Evolutionary conservation across 441 rosid species (phyloP), one percentile per base, ranked within the genome.

Genomic region (Rhodomyrtus psidioides): DNA sequence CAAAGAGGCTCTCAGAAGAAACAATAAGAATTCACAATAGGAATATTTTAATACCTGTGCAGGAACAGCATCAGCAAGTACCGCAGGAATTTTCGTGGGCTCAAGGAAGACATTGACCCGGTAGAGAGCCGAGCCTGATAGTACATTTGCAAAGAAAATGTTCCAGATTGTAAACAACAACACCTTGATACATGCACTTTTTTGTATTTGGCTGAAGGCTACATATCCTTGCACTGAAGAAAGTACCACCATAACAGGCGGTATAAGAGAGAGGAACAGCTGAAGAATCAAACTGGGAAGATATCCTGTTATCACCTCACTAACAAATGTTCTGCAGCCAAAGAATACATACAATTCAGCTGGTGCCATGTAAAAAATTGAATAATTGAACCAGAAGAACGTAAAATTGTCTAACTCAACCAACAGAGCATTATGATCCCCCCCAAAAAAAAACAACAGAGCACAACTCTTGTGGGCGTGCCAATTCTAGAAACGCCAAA

Each of bases 221-320:
- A 91, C 85, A 90, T 86, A 92, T 85, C 99, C 99, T 93, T 94
- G 93, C 90, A 94, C 91, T 58, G 98, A 93, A 82, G 99, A 95
- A 86, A 95, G 90, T 53, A 91, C 57, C 84, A 94, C 87, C 98
- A 97, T 94, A 84, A 91, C 59, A 0, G 98, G 99, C 12, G 98
- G 99, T 88, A 96, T 90, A 24, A 91, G 84, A 70, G 62, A 60
- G 34, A 95, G 91, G 90, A 95, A 96, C 85, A 89, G 76, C 85
- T 92, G 94, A 83, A 97, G 96, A 84, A 95, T 87, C 55, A 97
- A 94, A 92, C 96, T 96, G 12, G 99, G 99, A 86, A 97, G 95
- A 90, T 97, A 96, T 91, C 99, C 99, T 3, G 99, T 97, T 84
- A 97, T 92, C 89, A 97, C 92, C 88, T 93, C 89, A 89, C 95